phyloP scores from a whole-genome alignment of 2,329 filamentous ascomycete genomes.

The Colletotrichum scovillei region DNA sequence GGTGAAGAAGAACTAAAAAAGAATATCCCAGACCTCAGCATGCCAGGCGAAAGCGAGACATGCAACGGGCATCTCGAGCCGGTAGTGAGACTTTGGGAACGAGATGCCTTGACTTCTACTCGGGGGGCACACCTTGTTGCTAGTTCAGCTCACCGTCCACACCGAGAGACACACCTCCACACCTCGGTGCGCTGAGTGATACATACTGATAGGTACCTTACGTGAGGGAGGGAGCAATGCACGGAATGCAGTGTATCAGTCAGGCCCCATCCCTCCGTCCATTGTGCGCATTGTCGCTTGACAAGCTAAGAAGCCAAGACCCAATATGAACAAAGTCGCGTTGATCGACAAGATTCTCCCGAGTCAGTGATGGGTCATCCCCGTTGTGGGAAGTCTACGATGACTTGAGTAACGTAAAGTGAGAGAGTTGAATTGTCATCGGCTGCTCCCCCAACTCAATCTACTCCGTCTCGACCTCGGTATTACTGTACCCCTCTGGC shows the following conservation, averaged over 20 bases:
- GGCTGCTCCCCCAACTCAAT: slow-evolving; percentile 11
- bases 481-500: background rate
- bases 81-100: background rate
- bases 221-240: background rate
- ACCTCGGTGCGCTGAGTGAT: background rate
- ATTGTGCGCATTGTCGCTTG: slow-evolving; percentile 31
- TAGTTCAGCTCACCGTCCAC: slow-evolving; percentile 20
- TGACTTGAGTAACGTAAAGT: background rate
- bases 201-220: no score
- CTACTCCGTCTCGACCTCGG: slow-evolving; percentile 9
- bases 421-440: slow-evolving; percentile 5
- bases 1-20: slow-evolving; percentile 21
- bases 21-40: background rate
- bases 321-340: slow-evolving; percentile 1
- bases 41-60: slow-evolving; percentile 22
- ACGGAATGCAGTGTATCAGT: slow-evolving; percentile 5
- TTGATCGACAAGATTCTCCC: slow-evolving; percentile 34
- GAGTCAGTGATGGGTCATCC: slow-evolving; percentile 31
- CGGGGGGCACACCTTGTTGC: slow-evolving; percentile 2
- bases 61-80: slow-evolving; percentile 29
- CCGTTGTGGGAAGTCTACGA: slow-evolving; percentile 13
- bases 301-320: slow-evolving; percentile 18
- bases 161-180: slow-evolving; percentile 14
- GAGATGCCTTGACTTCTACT: slow-evolving; percentile 8
- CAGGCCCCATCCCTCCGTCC: slow-evolving; percentile 7